phyloP scores from a whole-genome alignment of 139 green algal species.

The Picochlorum sp. region DNA sequence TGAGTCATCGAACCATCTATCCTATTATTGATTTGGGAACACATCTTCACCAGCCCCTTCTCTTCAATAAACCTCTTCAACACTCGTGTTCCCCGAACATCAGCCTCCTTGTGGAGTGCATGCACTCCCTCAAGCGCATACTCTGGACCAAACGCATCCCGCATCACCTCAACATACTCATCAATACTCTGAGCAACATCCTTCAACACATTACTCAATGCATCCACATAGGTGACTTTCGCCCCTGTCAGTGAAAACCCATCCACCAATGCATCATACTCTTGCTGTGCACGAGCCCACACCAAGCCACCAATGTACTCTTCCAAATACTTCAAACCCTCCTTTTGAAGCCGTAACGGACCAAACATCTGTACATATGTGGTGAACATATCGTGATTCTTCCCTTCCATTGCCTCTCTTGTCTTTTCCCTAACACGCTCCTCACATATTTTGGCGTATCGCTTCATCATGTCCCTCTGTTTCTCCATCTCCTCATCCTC shows the following conservation, averaged over 20 bases:
- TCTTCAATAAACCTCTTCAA: constrained; percentile 69
- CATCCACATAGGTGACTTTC: constrained; percentile 57
- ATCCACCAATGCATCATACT: constrained; percentile 47
- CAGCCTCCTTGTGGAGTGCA: constrained; percentile 59
- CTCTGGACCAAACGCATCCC: constrained; percentile 58
- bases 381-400: constrained; percentile 58
- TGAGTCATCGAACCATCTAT: constrained; percentile 16
- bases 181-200: constrained; percentile 73
- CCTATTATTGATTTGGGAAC: constrained; percentile 40
- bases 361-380: constrained; percentile 69
- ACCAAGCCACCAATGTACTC: constrained; percentile 49
- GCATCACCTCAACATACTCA: constrained; percentile 61
- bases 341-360: constrained; percentile 61
- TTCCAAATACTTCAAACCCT: constrained; percentile 56
- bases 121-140: constrained; percentile 20
- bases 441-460: constrained; percentile 42
- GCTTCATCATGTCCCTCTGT: constrained; percentile 10
- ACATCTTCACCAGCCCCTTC: constrained; percentile 48
- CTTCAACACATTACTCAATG: constrained; percentile 69
- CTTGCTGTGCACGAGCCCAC: constrained; percentile 30
- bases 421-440: constrained; percentile 47
- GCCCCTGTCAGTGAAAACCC: constrained; percentile 11
- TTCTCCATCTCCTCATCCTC: constrained; percentile 5
- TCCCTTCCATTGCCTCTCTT: constrained; percentile 30
- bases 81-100: constrained; percentile 49